Conservation (phyloP, 371 early-diverging fungal genomes). For the Mortierella sp. region DNA sequence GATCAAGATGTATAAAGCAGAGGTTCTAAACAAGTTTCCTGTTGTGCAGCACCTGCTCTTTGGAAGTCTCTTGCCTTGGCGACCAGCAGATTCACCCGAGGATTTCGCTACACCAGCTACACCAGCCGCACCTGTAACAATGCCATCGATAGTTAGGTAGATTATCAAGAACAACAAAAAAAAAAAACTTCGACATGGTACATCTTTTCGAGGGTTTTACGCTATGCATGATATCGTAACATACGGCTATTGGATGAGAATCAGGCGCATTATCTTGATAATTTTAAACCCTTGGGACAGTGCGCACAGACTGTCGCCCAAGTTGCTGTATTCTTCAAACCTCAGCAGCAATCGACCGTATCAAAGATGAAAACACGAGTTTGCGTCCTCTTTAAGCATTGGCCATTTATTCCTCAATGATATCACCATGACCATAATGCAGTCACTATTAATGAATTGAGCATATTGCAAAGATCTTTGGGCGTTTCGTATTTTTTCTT, state of each 20-base stretch:
- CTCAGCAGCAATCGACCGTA: too few species aligned
- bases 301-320: too few species aligned
- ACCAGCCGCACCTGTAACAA: not conserved
- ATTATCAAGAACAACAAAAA: not conserved
- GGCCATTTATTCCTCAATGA: too few species aligned
- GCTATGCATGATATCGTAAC: too few species aligned
- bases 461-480: not conserved
- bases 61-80: constrained; percentile 76
- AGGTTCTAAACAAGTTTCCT: constrained; percentile 95
- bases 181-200: too few species aligned
- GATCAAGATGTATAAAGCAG: constrained; percentile 97
- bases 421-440: not conserved
- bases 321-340: too few species aligned
- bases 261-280: too few species aligned
- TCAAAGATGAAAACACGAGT: too few species aligned
- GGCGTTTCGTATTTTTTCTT: not conserved
- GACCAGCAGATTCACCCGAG: constrained; percentile 36
- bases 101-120: not conserved
- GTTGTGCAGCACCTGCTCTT: constrained; percentile 98
- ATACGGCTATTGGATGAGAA: too few species aligned
- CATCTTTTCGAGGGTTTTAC: too few species aligned
- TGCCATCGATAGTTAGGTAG: not conserved
- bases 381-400: too few species aligned
- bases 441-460: not conserved
- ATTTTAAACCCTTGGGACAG: too few species aligned